Base-by-base conservation (phyloP, 1,284 basidiomycete species). In the Pascua guehoae region DNA sequence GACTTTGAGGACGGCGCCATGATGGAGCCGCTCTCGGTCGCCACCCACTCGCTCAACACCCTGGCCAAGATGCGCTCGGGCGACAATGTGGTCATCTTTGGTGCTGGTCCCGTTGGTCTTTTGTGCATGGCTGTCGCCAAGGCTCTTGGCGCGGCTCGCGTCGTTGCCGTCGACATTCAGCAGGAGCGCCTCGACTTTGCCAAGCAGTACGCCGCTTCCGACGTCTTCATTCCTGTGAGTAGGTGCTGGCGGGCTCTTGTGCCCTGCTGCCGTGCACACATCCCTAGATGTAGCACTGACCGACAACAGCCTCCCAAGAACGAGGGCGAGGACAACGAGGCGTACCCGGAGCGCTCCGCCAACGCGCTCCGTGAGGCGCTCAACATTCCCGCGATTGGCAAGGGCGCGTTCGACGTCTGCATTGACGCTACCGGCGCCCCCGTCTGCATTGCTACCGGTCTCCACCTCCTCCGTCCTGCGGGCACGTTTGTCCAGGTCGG, bases 11-110 rank as follows among this genome's bases (percentile, higher is more conserved):
- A 80, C 57, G 81, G 75, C 15, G 75, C 74, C 5, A 75, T 82
- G 88, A 92, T 97, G 80, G 94, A 98, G 77, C 95, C 95, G 8
- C 84, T 97, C 43, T 84, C 91, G 11, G 95, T 98, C 46, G 95
- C 85, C 14, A 84, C 97, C 14, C 93, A 97, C 77, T 87, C 90
- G 1, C 88, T 96, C 45, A 82, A 84, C 47, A 88, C 83, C 65
- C 81, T 94, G 36, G 92, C 86, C 24, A 78, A 83, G 46, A 81
- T 94, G 73, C 84, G 82, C 51, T 78, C 87, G 47, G 84, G 83
- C 69, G 85, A 90, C 72, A 83, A 83, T 41, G 83, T 91, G 62
- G 84, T 82, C 38, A 80, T 97, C 59, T 93, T 95, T 68, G 94
- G 92, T 37, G 81, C 81, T 12, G 94, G 94, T 2, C 94, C 93